These are phyloP conservation scores for Mortierella alpina DNA, from an alignment of 192 early-diverging fungal species.

Conservation along the genomic window DNA sequence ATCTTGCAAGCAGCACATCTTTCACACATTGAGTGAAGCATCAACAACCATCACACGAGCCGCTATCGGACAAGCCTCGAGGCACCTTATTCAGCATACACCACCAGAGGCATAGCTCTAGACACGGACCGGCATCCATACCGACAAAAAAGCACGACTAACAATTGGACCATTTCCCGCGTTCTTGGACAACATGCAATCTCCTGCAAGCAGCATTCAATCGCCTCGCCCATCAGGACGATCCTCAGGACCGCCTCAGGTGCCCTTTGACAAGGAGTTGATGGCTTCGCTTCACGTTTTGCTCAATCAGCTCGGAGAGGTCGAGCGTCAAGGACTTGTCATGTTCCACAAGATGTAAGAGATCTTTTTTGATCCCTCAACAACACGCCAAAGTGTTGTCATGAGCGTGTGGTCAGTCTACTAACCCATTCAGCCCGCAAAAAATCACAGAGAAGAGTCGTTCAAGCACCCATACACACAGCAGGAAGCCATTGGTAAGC, in stretches of 20 bases:
- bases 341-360: conserved; percentile 54
- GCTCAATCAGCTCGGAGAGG: conserved; percentile 43
- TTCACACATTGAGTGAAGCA: too few species aligned
- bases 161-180: too few species aligned
- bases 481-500: conserved; percentile 43
- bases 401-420: background rate
- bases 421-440: background rate
- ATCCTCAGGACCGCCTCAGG: conserved; percentile 20
- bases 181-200: conserved; percentile 26
- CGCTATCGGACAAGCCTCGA: too few species aligned
- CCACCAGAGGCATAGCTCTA: too few species aligned
- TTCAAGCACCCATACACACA: conserved; percentile 55
- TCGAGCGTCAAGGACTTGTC: conserved; percentile 49
- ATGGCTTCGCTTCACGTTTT: conserved; percentile 35
- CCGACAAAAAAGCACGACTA: too few species aligned
- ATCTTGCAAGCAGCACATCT: too few species aligned
- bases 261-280: conserved; percentile 47
- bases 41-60: too few species aligned
- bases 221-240: conserved; percentile 36
- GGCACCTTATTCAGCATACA: too few species aligned
- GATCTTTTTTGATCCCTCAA: background rate
- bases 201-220: conserved; percentile 48
- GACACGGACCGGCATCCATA: too few species aligned
- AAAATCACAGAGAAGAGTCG: conserved; percentile 32
- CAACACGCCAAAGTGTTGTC: background rate